A percentile compares a stretch with the other conserved stretches of the same genome.
These are phyloP conservation scores for Pythium biforme DNA, from an alignment of 352 stramenopile species.

Conservation along the genomic window DNA sequence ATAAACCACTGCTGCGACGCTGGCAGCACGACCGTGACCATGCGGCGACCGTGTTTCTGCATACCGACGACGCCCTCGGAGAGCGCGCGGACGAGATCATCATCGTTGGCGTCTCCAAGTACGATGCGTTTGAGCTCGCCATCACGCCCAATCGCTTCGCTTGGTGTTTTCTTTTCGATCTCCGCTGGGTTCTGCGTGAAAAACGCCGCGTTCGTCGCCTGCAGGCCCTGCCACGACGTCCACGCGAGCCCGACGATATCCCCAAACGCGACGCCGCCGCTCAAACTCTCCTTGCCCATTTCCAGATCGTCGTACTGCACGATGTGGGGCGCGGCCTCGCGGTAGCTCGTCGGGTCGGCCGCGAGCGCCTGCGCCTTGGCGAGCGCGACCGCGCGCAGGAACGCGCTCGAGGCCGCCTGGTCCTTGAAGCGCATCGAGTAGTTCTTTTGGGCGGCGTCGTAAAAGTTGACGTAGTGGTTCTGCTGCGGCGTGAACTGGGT, in stretches of 20 bases:
- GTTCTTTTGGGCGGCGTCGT: slow-evolving; percentile 48
- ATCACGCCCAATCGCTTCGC: slow-evolving; percentile 11
- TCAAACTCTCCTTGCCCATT: slow-evolving; percentile 39
- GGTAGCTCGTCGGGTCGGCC: slow-evolving; percentile 14
- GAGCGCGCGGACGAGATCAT: slow-evolving; percentile 36
- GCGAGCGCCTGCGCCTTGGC: slow-evolving; percentile 54
- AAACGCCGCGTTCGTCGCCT: slow-evolving; percentile 28
- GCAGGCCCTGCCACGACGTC: slow-evolving; percentile 46
- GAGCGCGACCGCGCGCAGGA: slow-evolving; percentile 52
- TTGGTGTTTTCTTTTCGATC: slow-evolving; percentile 34
- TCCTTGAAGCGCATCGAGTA: slow-evolving; percentile 82
- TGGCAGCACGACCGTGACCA: slow-evolving; percentile 54
- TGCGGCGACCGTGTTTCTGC: slow-evolving; percentile 54
- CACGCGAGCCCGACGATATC: slow-evolving; percentile 58
- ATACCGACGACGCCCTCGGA: slow-evolving; percentile 54
- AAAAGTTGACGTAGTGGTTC: slow-evolving; percentile 75
- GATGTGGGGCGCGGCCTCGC: background rate
- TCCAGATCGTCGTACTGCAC: slow-evolving; percentile 46
- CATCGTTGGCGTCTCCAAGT: slow-evolving; percentile 30
- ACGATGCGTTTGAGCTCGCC: slow-evolving; percentile 51
- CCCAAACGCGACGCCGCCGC: slow-evolving; percentile 34
- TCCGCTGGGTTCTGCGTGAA: slow-evolving; percentile 61
- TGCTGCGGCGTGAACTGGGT: slow-evolving; percentile 62
- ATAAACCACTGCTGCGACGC: slow-evolving; percentile 58
- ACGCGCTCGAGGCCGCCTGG: slow-evolving; percentile 29